These are phyloP conservation scores for Oryza rufipogon DNA, from an alignment of 176 grass and related monocot species.

Conservation along the genomic window DNA sequence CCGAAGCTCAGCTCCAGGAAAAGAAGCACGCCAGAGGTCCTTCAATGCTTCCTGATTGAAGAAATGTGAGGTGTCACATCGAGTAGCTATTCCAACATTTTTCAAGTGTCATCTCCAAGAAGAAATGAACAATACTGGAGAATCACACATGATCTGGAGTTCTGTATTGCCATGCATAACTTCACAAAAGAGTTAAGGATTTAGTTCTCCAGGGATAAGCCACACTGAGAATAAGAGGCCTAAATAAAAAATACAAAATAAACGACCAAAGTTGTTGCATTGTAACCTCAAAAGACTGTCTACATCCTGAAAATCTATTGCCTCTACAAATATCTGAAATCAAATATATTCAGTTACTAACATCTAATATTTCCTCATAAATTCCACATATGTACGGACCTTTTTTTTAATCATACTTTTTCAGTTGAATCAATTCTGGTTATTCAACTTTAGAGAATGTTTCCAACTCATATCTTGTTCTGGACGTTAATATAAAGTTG, in stretches of 20 bases:
- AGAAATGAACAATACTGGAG: neutral
- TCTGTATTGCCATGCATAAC: neutral
- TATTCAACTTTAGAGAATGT: neutral
- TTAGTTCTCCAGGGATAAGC: neutral
- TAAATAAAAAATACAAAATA: neutral
- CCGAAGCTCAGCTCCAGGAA: constrained; percentile 76
- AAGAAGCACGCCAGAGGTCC: constrained; percentile 79
- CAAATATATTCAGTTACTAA: neutral
- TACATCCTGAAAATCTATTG: neutral
- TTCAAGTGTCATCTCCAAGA: neutral
- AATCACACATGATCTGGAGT: constrained; percentile 16
- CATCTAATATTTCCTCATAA: neutral
- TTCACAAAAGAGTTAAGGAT: constrained; percentile 11
- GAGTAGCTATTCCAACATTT: constrained; percentile 23
- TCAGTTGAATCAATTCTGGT: neutral
- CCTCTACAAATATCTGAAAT: neutral
- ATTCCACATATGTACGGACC: neutral
- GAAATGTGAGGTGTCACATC: constrained; percentile 20
- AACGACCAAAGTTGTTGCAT: neutral
- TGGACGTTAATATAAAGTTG: constrained; percentile 9
- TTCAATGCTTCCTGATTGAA: constrained; percentile 71
- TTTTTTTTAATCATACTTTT: neutral
- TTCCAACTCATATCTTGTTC: neutral
- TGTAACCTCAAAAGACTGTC: neutral
- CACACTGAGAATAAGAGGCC: constrained; percentile 8